These are phyloP conservation scores for Isatis tinctoria DNA, from an alignment of 345 rosid species.

Conservation along the genomic window DNA sequence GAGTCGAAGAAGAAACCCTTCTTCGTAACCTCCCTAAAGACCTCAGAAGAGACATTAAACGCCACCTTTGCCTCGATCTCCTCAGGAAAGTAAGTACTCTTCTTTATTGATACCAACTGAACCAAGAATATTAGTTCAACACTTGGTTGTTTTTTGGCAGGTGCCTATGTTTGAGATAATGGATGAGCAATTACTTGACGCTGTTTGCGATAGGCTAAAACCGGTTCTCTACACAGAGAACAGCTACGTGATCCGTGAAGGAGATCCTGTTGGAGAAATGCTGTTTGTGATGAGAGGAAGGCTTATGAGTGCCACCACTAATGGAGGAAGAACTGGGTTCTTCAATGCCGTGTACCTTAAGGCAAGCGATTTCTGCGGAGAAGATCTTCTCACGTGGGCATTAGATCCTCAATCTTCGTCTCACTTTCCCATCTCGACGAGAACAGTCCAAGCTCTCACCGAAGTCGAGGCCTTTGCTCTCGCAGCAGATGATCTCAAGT, in stretches of 20 bases:
- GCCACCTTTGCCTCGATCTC: constrained; percentile 30
- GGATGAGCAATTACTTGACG: constrained; percentile 40
- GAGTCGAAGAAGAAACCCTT: constrained; percentile 30
- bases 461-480: constrained; percentile 43
- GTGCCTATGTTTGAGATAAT: constrained; percentile 51
- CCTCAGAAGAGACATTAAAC: constrained; percentile 34
- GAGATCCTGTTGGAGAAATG: constrained; percentile 40
- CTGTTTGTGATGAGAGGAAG: constrained; percentile 36
- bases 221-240: constrained; percentile 30
- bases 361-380: constrained; percentile 40
- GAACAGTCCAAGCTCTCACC: constrained; percentile 32
- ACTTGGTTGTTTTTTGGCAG: constrained; percentile 7
- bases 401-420: constrained; percentile 49
- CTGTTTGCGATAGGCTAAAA: constrained; percentile 32
- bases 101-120: not conserved
- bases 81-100: constrained; percentile 23
- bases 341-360: constrained; percentile 30
- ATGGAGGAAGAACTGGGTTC: constrained; percentile 36
- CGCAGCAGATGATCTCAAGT: constrained; percentile 33
- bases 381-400: constrained; percentile 40
- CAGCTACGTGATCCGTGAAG: constrained; percentile 37
- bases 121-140: not conserved
- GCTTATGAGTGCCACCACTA: constrained; percentile 28
- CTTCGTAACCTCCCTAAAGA: constrained; percentile 33
- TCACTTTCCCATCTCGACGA: constrained; percentile 35